Evolutionary conservation across 164 flowering plant species (phyloP).

Genomic region (Umbilicus rupestris): DNA sequence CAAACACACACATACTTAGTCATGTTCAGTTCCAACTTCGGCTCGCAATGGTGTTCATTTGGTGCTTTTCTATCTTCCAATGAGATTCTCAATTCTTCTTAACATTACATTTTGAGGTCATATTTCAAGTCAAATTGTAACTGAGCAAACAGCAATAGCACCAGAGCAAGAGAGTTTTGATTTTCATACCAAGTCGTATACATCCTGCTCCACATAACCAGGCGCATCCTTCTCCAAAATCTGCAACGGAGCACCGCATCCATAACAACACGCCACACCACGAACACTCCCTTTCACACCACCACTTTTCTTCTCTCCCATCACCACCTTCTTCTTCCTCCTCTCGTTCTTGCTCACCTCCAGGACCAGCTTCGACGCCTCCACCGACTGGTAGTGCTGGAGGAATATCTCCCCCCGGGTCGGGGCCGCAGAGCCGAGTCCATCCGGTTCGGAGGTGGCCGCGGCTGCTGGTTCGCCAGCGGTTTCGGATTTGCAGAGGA

Average conservation of each 20-base stretch:
- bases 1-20: constrained; percentile 5
- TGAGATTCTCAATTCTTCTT: neutral
- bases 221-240: constrained; percentile 66
- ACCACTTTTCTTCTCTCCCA: neutral
- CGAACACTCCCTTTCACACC: constrained; percentile 16
- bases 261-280: constrained; percentile 53
- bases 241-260: constrained; percentile 96
- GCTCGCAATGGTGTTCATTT: neutral
- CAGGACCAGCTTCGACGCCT: constrained; percentile 32
- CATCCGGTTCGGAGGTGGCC: constrained; percentile 31
- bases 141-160: neutral
- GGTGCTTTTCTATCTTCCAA: neutral
- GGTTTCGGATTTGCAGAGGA: constrained; percentile 27
- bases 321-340: constrained; percentile 20
- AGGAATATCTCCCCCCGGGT: constrained; percentile 67
- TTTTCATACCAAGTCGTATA: neutral
- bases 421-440: constrained; percentile 70
- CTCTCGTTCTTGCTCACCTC: constrained; percentile 27
- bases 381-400: constrained; percentile 39
- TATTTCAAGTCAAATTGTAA: neutral
- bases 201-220: constrained; percentile 64
- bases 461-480: constrained; percentile 12
- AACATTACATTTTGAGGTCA: neutral
- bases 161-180: neutral
- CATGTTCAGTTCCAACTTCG: neutral